Evolutionary conservation across 2,329 filamentous ascomycete genomes (phyloP).

Genomic region (Cadophora luteo-olivacea): DNA sequence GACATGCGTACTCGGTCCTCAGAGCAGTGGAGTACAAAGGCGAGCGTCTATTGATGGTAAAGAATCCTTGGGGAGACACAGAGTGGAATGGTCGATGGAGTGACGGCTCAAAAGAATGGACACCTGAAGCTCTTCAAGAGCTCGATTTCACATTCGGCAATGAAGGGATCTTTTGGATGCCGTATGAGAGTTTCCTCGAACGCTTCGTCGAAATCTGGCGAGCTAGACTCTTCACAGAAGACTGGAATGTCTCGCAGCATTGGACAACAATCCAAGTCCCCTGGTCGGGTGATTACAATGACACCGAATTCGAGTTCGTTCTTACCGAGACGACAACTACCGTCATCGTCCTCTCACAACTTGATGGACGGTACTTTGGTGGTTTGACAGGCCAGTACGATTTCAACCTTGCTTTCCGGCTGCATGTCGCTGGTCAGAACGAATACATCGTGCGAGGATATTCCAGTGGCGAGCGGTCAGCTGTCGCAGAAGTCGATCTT

Average conservation of each 20-base stretch:
- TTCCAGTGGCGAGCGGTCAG: constrained; percentile 62
- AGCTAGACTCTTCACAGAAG: constrained; percentile 64
- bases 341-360: constrained; percentile 61
- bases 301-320: constrained; percentile 64
- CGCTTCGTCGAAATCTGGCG: constrained; percentile 67
- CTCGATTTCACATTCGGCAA: constrained; percentile 66
- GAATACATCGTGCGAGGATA: constrained; percentile 63
- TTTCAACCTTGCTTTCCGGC: constrained; percentile 53
- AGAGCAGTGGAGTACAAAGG: constrained; percentile 59
- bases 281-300: constrained; percentile 65
- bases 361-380: constrained; percentile 67
- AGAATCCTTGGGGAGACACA: constrained; percentile 65
- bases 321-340: constrained; percentile 61
- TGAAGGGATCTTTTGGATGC: constrained; percentile 69
- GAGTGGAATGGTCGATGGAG: constrained; percentile 65
- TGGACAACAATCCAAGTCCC: constrained; percentile 68
- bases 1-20: constrained; percentile 65
- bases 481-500: constrained; percentile 63
- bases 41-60: constrained; percentile 57
- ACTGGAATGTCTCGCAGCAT: constrained; percentile 65
- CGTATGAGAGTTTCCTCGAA: constrained; percentile 65
- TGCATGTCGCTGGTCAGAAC: constrained; percentile 58
- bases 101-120: constrained; percentile 69
- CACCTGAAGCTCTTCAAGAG: constrained; percentile 61
- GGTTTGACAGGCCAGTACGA: constrained; percentile 65